Conservation (phyloP, 1,139 yeast genomes). For the Sugiyamaella pinicola region DNA sequence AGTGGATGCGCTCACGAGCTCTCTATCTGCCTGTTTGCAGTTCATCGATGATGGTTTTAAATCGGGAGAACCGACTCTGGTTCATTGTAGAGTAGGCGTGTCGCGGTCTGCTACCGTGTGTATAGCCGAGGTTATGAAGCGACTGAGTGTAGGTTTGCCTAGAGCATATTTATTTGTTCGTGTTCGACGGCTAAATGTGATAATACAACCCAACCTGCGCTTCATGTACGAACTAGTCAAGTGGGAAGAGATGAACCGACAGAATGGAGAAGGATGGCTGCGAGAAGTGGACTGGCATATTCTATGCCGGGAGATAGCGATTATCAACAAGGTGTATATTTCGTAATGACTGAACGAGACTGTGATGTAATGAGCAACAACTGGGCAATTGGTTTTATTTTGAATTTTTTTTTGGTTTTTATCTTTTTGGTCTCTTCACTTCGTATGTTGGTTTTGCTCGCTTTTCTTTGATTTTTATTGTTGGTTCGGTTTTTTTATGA, state of each 20-base stretch:
- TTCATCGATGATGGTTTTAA: conserved; percentile 48
- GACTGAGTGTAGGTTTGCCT: conserved; percentile 62
- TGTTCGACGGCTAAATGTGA: conserved; percentile 81
- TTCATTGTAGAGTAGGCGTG: conserved; percentile 91
- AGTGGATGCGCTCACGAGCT: conserved; percentile 48
- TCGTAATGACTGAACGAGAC: conserved; percentile 20
- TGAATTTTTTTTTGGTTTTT: conserved; percentile 12
- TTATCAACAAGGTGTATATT: conserved; percentile 67
- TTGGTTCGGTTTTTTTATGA: background rate
- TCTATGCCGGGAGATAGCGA: conserved; percentile 82
- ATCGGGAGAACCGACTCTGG: conserved; percentile 56
- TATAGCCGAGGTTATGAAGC: conserved; percentile 85
- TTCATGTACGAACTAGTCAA: conserved; percentile 81
- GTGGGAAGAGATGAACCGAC: conserved; percentile 61
- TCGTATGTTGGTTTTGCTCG: conserved; percentile 10
- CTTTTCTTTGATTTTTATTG: conserved; percentile 1
- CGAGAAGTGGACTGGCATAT: conserved; percentile 88
- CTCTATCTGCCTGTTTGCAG: conserved; percentile 47
- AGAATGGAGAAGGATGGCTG: conserved; percentile 45
- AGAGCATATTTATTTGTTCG: conserved; percentile 80
- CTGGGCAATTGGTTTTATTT: conserved; percentile 5
- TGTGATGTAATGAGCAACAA: background rate
- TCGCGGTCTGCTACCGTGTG: conserved; percentile 89
- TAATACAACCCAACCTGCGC: conserved; percentile 86
- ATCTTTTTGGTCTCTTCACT: conserved; percentile 15